These are phyloP conservation scores for Luzula sylvatica DNA, from an alignment of 176 grass and related monocot genomes.

Conservation along the genomic window DNA sequence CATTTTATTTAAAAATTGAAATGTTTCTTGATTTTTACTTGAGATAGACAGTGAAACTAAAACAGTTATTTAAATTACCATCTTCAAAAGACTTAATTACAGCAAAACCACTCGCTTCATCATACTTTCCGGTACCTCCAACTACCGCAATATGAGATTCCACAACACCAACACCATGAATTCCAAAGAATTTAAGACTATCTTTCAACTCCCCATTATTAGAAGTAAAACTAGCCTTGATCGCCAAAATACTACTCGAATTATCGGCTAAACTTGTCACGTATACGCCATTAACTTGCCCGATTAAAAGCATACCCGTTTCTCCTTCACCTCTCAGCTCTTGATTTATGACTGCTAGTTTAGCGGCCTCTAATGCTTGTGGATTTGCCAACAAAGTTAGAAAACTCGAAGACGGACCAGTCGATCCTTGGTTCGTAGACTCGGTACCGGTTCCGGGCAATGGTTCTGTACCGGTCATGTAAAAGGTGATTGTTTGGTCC, in stretches of 20 bases:
- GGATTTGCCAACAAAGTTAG: constrained; percentile 34
- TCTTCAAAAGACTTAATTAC: constrained; percentile 16
- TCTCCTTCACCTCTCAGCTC: constrained; percentile 26
- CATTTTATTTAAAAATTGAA: too few relatives aligned
- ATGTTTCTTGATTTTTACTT: constrained; percentile 20
- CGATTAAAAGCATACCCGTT: constrained; percentile 22
- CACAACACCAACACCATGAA: constrained; percentile 4
- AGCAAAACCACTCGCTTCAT: constrained; percentile 35
- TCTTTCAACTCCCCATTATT: constrained; percentile 12
- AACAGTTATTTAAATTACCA: constrained; percentile 3
- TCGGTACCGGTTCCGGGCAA: not conserved
- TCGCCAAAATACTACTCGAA: constrained; percentile 36
- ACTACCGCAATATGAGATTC: constrained; percentile 66
- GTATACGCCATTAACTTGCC: constrained; percentile 50
- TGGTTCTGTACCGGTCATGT: constrained; percentile 23
- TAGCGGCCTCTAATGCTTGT: constrained; percentile 20
- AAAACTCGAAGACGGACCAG: constrained; percentile 21
- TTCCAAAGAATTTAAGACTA: constrained; percentile 65
- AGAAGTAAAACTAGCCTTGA: constrained; percentile 38
- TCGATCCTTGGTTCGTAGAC: constrained; percentile 14
- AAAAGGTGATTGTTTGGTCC: constrained; percentile 43
- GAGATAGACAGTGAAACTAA: constrained; percentile 49
- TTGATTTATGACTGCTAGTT: constrained; percentile 41
- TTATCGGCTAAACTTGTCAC: constrained; percentile 34
- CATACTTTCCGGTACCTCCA: constrained; percentile 50